phyloP scores from a whole-genome alignment of 2,329 filamentous ascomycete genomes.

The Curvularia eragrostidis region DNA sequence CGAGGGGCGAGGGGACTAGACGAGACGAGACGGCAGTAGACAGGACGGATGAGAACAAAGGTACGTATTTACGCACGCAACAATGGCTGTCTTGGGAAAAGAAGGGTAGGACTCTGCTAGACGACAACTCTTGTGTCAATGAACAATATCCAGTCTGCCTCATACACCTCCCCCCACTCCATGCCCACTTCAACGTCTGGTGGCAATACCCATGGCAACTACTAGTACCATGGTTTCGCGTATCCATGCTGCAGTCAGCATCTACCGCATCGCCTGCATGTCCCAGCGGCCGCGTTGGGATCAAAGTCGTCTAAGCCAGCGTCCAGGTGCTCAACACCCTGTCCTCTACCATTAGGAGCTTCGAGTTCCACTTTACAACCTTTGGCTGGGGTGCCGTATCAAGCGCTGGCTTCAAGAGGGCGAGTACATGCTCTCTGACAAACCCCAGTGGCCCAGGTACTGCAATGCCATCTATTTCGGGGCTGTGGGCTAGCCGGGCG shows the following conservation, averaged over 20 bases:
- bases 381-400: not conserved
- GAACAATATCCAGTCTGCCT: not conserved
- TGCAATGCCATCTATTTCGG: not conserved
- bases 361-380: not conserved
- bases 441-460: not conserved
- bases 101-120: not conserved
- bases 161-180: not conserved
- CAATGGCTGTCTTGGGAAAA: not conserved
- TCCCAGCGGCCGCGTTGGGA: conserved; percentile 44
- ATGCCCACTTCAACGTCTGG: not conserved
- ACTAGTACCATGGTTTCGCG: conserved; percentile 29
- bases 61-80: not conserved
- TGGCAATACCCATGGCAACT: conserved; percentile 14
- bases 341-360: not conserved
- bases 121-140: not conserved
- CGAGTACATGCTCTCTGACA: not conserved
- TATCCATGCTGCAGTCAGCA: conserved; percentile 26
- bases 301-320: conserved; percentile 36
- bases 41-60: too few species aligned
- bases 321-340: conserved; percentile 45
- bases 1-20: not conserved
- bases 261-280: conserved; percentile 47
- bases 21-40: not conserved
- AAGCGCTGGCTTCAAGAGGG: not conserved
- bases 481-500: not conserved